Evolutionary conservation across 495 filamentous ascomycete species (phyloP).

Genomic region (Corynascus novoguineensis): DNA sequence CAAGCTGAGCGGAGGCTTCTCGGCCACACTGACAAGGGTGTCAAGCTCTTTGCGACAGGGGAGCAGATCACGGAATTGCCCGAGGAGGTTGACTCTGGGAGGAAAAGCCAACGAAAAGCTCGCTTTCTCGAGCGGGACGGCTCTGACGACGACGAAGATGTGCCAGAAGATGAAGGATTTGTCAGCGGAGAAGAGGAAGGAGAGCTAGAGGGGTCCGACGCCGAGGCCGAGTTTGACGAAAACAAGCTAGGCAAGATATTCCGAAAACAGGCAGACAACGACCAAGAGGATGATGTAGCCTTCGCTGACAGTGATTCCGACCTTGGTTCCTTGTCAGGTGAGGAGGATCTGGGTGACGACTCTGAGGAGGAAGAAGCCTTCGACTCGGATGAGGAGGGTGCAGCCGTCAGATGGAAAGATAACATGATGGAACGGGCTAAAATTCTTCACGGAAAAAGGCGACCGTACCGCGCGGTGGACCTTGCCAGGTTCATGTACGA

Average conservation of each 20-base stretch:
- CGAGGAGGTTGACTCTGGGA: constrained; percentile 59
- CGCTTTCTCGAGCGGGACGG: constrained; percentile 58
- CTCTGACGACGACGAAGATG: constrained; percentile 49
- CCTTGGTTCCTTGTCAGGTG: constrained; percentile 75
- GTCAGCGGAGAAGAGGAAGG: constrained; percentile 57
- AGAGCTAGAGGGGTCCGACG: constrained; percentile 48
- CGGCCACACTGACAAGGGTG: constrained; percentile 72
- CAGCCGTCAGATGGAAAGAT: constrained; percentile 72
- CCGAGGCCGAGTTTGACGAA: constrained; percentile 50
- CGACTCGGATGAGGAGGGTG: constrained; percentile 56
- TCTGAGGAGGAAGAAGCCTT: constrained; percentile 52
- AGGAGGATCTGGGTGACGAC: constrained; percentile 54
- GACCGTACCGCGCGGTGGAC: constrained; percentile 68
- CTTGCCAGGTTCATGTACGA: constrained; percentile 87
- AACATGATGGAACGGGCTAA: constrained; percentile 74
- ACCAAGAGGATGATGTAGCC: constrained; percentile 57
- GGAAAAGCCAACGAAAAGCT: constrained; percentile 63
- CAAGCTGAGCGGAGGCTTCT: constrained; percentile 76
- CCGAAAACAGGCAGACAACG: constrained; percentile 38
- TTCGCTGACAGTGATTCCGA: constrained; percentile 97
- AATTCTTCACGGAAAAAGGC: constrained; percentile 60
- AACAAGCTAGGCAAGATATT: constrained; percentile 54
- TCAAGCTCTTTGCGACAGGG: constrained; percentile 77
- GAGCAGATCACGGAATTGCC: constrained; percentile 57
- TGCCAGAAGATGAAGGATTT: constrained; percentile 54